These are phyloP conservation scores for Capsicum chinense DNA, from an alignment of 257 asterid species.

Conservation along the genomic window DNA sequence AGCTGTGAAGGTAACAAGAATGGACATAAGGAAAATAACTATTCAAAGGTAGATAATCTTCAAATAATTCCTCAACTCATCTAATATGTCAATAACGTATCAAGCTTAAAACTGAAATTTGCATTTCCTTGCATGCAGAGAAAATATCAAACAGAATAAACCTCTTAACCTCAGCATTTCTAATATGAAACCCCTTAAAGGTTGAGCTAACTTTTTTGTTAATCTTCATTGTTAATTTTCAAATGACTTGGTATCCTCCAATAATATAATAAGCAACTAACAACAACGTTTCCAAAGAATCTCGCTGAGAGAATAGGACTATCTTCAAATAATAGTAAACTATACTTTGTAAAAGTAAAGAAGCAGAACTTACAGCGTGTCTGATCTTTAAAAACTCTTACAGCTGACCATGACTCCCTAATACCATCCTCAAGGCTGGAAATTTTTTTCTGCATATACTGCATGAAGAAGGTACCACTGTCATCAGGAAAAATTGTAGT, in stretches of 20 bases:
- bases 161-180: neutral
- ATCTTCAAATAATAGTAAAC: neutral
- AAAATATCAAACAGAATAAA: neutral
- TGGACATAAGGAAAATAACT: slow-evolving; percentile 23
- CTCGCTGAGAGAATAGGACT: slow-evolving; percentile 5
- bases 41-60: slow-evolving; percentile 10
- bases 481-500: slow-evolving; percentile 21
- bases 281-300: neutral
- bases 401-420: slow-evolving; percentile 77
- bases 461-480: slow-evolving; percentile 41
- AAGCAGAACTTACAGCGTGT: slow-evolving; percentile 59
- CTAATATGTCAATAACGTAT: neutral
- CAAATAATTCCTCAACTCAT: neutral
- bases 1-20: slow-evolving; percentile 53
- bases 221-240: neutral
- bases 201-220: slow-evolving; percentile 8
- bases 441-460: slow-evolving; percentile 89
- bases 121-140: slow-evolving; percentile 1
- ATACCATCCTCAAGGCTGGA: slow-evolving; percentile 78
- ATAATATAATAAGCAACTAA: neutral
- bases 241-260: neutral
- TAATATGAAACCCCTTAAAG: neutral
- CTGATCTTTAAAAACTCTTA: slow-evolving; percentile 45
- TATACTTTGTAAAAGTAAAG: neutral
- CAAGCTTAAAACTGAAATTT: slow-evolving; percentile 17